These are phyloP conservation scores for Zelopaecilomyces penicillatus DNA, from an alignment of 2,329 filamentous ascomycete genomes.

Conservation along the genomic window DNA sequence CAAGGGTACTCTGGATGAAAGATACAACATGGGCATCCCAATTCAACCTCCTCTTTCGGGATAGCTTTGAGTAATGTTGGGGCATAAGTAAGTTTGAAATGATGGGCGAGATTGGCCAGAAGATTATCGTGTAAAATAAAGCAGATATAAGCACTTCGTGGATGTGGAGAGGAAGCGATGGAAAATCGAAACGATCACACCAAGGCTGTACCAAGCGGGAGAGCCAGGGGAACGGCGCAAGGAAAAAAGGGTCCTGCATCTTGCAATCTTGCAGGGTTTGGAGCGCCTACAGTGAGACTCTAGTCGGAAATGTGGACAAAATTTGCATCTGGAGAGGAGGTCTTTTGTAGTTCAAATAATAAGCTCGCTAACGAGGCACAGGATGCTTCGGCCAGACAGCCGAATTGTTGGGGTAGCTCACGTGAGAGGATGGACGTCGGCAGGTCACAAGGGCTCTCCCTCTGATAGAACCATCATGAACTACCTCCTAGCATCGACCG, in stretches of 20 bases:
- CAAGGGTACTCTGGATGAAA: slow-evolving; percentile 66
- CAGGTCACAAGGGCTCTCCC: no score
- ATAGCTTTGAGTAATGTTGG: slow-evolving; percentile 54
- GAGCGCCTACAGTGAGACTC: no score
- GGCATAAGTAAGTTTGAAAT: slow-evolving; percentile 57
- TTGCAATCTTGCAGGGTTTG: slow-evolving; percentile 10
- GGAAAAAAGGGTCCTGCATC: slow-evolving; percentile 68
- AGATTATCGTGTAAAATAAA: slow-evolving; percentile 60
- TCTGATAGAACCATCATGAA: no score
- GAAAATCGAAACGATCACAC: slow-evolving; percentile 52
- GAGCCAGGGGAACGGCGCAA: slow-evolving; percentile 51
- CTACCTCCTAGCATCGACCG: no score
- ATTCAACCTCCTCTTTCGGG: slow-evolving; percentile 57
- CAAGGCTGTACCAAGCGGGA: slow-evolving; percentile 51
- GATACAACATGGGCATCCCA: slow-evolving; percentile 85
- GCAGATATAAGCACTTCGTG: slow-evolving; percentile 66
- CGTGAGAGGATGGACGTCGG: no score
- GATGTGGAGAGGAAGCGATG: slow-evolving; percentile 64
- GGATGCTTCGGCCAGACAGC: no score
- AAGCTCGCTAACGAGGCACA: no score
- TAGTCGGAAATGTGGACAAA: no score
- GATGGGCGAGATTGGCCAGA: slow-evolving; percentile 57
- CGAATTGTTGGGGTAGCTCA: no score
- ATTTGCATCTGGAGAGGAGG: no score
- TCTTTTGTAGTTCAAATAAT: no score